These are phyloP conservation scores for Zasmidium citrigriseum DNA, from an alignment of 2,329 filamentous ascomycete genomes.

Conservation along the genomic window DNA sequence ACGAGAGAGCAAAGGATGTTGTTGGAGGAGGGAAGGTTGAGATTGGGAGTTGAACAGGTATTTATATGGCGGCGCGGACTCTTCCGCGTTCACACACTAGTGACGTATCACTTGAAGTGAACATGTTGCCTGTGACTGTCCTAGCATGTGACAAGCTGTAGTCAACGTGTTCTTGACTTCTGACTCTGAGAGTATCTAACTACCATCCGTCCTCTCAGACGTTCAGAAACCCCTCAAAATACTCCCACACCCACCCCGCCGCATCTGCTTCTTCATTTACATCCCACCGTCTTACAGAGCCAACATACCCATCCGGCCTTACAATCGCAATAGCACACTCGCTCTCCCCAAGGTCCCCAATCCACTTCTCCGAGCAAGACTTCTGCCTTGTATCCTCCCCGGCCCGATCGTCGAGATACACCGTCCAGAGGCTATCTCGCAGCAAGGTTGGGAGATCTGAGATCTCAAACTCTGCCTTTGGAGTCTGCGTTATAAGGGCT, in stretches of 20 bases:
- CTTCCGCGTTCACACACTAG: too few relatives aligned
- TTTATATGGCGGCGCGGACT: too few relatives aligned
- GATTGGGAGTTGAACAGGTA: too few relatives aligned
- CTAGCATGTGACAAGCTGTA: too few relatives aligned
- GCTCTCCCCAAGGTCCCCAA: conserved; percentile 57
- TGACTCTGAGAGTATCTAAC: too few relatives aligned
- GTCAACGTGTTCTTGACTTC: too few relatives aligned
- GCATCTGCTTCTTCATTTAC: conserved; percentile 28
- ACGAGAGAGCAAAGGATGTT: too few relatives aligned
- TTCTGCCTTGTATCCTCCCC: conserved; percentile 54
- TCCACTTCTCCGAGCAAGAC: conserved; percentile 68
- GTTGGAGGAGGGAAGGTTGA: too few relatives aligned
- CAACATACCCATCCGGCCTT: conserved; percentile 73
- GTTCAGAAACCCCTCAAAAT: conserved; percentile 55
- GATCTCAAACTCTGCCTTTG: conserved; percentile 65
- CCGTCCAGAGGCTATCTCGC: conserved; percentile 67
- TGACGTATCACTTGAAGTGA: too few relatives aligned
- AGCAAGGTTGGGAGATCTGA: conserved; percentile 63
- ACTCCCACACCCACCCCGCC: conserved; percentile 51
- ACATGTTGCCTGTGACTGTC: too few relatives aligned
- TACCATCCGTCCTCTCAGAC: too few relatives aligned
- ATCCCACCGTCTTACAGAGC: conserved; percentile 55
- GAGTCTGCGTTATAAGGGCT: conserved; percentile 65
- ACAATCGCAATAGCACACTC: conserved; percentile 68
- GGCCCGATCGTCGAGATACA: conserved; percentile 69